Base-by-base conservation (phyloP, 2,329 filamentous ascomycete species). In the Ophiostoma triangulosporum region DNA sequence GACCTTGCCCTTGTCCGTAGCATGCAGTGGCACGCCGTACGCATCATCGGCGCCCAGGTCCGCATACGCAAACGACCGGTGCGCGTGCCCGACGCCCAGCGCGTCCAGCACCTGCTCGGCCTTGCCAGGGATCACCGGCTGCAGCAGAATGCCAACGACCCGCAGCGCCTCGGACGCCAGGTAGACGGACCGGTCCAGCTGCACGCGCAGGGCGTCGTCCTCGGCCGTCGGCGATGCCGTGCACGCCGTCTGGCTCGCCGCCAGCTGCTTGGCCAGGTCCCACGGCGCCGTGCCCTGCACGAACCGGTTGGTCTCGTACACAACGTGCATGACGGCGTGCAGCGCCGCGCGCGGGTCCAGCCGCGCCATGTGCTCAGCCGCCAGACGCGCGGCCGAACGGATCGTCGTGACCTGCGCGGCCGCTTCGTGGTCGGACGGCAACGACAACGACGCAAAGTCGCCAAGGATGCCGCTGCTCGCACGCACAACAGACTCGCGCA, bases 91-190 rank as follows among this genome's bases (percentile, higher is more conserved):
- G 4, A 98, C 89, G 1, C 86, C 84, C 8, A 98, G 71, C 62
- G 84, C 77, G 64, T 95, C 84, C 0, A 98, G 76, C 31, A 96
- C 68, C 59, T 79, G 70, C 11, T 69, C 68, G 48, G 88, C 78
- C 66, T 94, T 95, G 38, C 71, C 73, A 0, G 93, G 93, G 77
- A 98, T 95, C 63, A 90, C 87, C 1, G 93, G 89, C 66, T 95
- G 90, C 45, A 98, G 71, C 48, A 97, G 72, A 60, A 98, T 95
- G 14, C 83, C 88, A 0, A 75, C 73, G 24, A 96, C 79, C 35
- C 93, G 84, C 48, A 96, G 65, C 4, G 84, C 78, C 68, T 98
- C 93, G 8, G 83, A 78, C 43, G 75, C 73, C 43, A 84, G 74
- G 65, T 80, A 96, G 27, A 98, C 73, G 35, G 77, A 75, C 60